Conservation (phyloP, 352 stramenopile species). For the Plasmopara muralis region DNA sequence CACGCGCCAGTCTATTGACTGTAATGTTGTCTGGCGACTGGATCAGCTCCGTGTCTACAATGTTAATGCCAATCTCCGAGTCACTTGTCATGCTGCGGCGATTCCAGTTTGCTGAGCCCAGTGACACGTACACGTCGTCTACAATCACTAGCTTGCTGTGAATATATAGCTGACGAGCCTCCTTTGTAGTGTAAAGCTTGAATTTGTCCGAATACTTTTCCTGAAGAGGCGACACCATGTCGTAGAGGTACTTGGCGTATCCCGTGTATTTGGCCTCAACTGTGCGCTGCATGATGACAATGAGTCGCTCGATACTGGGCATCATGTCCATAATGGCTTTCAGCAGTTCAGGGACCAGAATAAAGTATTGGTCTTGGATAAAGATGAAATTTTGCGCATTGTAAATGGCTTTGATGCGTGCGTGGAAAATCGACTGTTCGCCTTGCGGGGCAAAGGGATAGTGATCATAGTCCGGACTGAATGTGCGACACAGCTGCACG, state of each 20-base stretch:
- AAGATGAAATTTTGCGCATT: slow-evolving; percentile 56
- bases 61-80: slow-evolving; percentile 46
- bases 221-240: slow-evolving; percentile 49
- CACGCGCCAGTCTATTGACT: slow-evolving; percentile 30
- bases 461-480: slow-evolving; percentile 36
- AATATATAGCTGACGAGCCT: slow-evolving; percentile 50
- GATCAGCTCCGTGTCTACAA: slow-evolving; percentile 37
- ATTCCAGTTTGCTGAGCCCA: slow-evolving; percentile 90
- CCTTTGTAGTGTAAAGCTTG: slow-evolving; percentile 46
- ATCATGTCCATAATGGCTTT: slow-evolving; percentile 36
- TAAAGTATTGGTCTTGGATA: slow-evolving; percentile 70
- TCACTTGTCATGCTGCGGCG: slow-evolving; percentile 76
- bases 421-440: slow-evolving; percentile 45
- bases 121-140: slow-evolving; percentile 25
- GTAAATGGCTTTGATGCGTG: slow-evolving; percentile 46
- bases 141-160: slow-evolving; percentile 59
- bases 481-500: slow-evolving; percentile 53
- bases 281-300: slow-evolving; percentile 43
- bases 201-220: slow-evolving; percentile 45
- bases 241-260: slow-evolving; percentile 58
- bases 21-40: slow-evolving; percentile 30
- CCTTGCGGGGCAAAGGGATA: slow-evolving; percentile 48
- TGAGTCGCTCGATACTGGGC: slow-evolving; percentile 39
- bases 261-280: slow-evolving; percentile 28
- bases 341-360: slow-evolving; percentile 47